A percentile compares a stretch with the other conserved stretches of the same genome.
Conservation (phyloP, 78 protist genomes). For the Anaeramoeba flamelloides region DNA sequence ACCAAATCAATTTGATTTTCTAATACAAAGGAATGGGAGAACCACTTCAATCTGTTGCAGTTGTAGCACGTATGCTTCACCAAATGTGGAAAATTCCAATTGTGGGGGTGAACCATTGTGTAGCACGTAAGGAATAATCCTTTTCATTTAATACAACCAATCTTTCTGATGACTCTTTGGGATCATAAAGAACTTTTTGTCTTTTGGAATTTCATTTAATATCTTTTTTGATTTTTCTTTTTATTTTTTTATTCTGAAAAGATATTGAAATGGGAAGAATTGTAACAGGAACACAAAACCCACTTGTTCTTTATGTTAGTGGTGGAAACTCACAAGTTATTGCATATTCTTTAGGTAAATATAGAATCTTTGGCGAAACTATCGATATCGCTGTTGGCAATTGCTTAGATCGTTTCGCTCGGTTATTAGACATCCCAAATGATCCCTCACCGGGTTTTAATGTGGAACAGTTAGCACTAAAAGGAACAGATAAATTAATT, state of each 20-base stretch:
- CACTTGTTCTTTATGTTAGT: constrained; percentile 89
- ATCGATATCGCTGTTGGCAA: constrained; percentile 97
- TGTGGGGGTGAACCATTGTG: constrained; percentile 83
- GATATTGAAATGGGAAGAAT: constrained; percentile 97
- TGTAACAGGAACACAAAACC: constrained; percentile 70
- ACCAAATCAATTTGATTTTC: too few species aligned
- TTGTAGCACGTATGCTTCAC: constrained; percentile 52
- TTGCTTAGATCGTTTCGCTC: constrained; percentile 69
- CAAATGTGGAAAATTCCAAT: constrained; percentile 85
- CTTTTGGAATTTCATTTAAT: not conserved
- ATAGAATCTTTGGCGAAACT: constrained; percentile 96
- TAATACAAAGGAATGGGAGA: constrained; percentile 96
- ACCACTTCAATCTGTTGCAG: constrained; percentile 66
- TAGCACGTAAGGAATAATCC: constrained; percentile 39
- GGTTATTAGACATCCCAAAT: constrained; percentile 54
- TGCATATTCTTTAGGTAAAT: constrained; percentile 35
- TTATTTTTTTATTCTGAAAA: constrained; percentile 11
- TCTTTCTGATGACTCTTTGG: too few species aligned
- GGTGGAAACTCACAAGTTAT: constrained; percentile 96
- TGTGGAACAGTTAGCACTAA: constrained; percentile 83
- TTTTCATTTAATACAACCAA: not conserved
- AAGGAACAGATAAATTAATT: constrained; percentile 4
- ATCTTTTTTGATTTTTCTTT: not conserved
- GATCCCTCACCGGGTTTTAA: constrained; percentile 97
- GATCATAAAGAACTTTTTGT: too few species aligned